These are phyloP conservation scores for Malus fusca DNA, from an alignment of 306 rosid species.

Conservation along the genomic window DNA sequence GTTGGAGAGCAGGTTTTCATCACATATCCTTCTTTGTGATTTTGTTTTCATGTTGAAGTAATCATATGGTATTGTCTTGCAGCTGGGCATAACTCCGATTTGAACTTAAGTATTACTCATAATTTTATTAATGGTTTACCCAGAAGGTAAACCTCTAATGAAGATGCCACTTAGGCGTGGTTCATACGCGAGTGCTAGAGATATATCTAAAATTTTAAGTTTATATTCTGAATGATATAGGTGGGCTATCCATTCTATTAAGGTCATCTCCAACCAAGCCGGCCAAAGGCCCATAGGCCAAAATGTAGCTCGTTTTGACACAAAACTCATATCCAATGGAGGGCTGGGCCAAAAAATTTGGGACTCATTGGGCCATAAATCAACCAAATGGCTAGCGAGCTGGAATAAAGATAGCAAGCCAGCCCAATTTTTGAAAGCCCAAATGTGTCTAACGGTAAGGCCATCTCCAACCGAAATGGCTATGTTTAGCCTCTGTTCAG, in stretches of 20 bases:
- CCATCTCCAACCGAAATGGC: too few species aligned
- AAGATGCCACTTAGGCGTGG: background rate
- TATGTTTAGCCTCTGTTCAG: too few species aligned
- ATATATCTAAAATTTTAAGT: background rate
- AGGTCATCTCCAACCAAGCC: too few species aligned
- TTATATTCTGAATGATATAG: background rate
- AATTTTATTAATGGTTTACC: background rate
- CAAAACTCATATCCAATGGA: too few species aligned
- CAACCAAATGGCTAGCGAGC: too few species aligned
- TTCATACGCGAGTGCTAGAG: background rate
- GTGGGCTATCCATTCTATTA: background rate
- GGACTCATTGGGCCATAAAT: too few species aligned
- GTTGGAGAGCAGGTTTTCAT: slow-evolving; percentile 66
- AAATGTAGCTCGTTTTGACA: too few species aligned
- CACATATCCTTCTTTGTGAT: slow-evolving; percentile 24
- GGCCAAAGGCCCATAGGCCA: too few species aligned
- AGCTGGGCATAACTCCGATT: background rate
- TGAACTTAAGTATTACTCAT: background rate
- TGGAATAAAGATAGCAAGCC: too few species aligned
- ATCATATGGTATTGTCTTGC: background rate
- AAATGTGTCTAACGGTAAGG: too few species aligned
- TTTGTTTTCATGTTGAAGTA: slow-evolving; percentile 6
- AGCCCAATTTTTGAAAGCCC: too few species aligned
- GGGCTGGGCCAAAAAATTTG: too few species aligned
- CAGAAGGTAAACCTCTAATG: background rate